These are phyloP conservation scores for Fusarium piperis DNA, from an alignment of 2,329 filamentous ascomycete species.

Conservation along the genomic window DNA sequence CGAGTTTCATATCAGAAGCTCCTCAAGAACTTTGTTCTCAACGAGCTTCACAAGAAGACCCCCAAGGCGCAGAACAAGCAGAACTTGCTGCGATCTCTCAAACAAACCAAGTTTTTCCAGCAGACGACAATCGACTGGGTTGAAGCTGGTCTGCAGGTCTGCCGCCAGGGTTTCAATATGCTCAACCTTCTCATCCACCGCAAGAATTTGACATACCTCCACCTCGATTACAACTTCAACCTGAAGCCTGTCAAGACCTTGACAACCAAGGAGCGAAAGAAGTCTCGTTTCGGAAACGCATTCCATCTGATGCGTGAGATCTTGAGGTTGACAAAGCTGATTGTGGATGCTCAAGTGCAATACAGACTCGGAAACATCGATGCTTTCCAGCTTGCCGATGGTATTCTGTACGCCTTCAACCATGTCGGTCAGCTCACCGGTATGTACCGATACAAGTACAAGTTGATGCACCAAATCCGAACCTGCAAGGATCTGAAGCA, in stretches of 20 bases:
- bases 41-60: conserved; percentile 94
- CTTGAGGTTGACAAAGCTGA: conserved; percentile 91
- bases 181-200: conserved; percentile 96
- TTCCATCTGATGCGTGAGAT: conserved; percentile 99
- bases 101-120: conserved; percentile 99
- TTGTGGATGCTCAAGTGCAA: conserved; percentile 98
- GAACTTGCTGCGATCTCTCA: conserved; percentile 86
- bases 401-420: conserved; percentile 99
- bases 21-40: conserved; percentile 93
- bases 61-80: conserved; percentile 97
- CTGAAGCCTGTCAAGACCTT: conserved; percentile 98
- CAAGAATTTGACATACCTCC: conserved; percentile 97
- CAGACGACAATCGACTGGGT: conserved; percentile 99
- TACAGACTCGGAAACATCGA: conserved; percentile 98
- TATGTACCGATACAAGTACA: conserved; percentile 99
- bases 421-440: conserved; percentile 97
- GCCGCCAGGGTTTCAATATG: conserved; percentile 99
- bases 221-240: conserved; percentile 99
- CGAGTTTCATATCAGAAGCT: conserved; percentile 98
- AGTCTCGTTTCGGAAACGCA: conserved; percentile 98
- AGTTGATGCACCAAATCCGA: conserved; percentile 99
- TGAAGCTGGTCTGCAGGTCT: conserved; percentile 97
- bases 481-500: conserved; percentile 99
- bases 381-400: conserved; percentile 97
- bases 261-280: conserved; percentile 98